A percentile compares a stretch with the other conserved stretches of the same genome.
phyloP scores from a whole-genome alignment of 2,329 filamentous ascomycete species.

The Exophiala xenobiotica region DNA sequence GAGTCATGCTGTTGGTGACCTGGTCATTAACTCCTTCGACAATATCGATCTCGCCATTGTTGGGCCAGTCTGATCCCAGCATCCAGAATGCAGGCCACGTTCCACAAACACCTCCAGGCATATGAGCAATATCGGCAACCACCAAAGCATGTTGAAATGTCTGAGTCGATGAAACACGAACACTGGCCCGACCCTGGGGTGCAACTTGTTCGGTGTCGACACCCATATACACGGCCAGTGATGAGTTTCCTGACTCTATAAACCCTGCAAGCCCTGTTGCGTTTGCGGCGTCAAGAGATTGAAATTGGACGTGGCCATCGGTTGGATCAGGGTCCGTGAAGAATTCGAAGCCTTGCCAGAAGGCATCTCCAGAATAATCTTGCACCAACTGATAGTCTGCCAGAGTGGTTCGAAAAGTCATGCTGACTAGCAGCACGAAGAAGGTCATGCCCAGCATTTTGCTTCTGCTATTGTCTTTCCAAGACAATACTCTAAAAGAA shows the following conservation, averaged over 20 bases:
- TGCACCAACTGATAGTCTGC: conserved; percentile 42
- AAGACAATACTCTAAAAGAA: background rate
- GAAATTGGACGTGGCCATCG: conserved; percentile 52
- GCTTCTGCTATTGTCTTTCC: background rate
- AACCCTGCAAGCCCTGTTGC: conserved; percentile 35
- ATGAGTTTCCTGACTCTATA: conserved; percentile 36
- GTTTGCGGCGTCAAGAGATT: conserved; percentile 42
- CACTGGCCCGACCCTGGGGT: conserved; percentile 43
- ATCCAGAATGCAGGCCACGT: conserved; percentile 54
- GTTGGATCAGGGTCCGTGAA: conserved; percentile 50
- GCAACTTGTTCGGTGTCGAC: conserved; percentile 40
- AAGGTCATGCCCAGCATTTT: conserved; percentile 5
- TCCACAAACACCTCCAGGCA: conserved; percentile 49
- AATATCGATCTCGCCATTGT: conserved; percentile 52
- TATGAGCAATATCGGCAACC: conserved; percentile 49
- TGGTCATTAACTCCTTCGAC: conserved; percentile 53
- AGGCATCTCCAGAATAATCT: conserved; percentile 46
- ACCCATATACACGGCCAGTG: conserved; percentile 42
- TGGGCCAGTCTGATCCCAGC: conserved; percentile 40
- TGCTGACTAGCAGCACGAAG: conserved; percentile 27
- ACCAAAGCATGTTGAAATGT: conserved; percentile 48
- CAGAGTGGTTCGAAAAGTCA: conserved; percentile 17
- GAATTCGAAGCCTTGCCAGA: conserved; percentile 53
- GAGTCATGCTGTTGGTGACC: conserved; percentile 46
- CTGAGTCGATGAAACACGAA: conserved; percentile 47